These are phyloP conservation scores for Aspergillus amoenus DNA, from an alignment of 2,329 filamentous ascomycete species.

Conservation along the genomic window DNA sequence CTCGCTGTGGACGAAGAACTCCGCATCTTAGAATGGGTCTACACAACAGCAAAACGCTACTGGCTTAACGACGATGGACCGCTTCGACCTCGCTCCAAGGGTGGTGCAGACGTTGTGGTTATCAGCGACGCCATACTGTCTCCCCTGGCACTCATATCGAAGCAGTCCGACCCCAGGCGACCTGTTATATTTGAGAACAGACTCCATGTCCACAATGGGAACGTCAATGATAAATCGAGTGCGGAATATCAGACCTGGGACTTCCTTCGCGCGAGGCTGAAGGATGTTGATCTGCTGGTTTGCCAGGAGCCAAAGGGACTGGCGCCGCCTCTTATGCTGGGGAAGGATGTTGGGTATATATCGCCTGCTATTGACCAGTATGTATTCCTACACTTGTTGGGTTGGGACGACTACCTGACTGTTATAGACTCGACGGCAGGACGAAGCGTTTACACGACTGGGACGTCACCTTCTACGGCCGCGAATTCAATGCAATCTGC, in stretches of 20 bases:
- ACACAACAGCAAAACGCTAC: conserved; percentile 49
- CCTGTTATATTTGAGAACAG: not conserved
- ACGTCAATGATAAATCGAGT: conserved; percentile 44
- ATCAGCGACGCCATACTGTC: conserved; percentile 82
- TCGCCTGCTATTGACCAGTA: not conserved
- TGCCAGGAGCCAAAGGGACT: conserved; percentile 73
- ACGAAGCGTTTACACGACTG: conserved; percentile 69
- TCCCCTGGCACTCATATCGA: conserved; percentile 53
- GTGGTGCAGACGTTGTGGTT: conserved; percentile 72
- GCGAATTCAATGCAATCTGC: conserved; percentile 10
- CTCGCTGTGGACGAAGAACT: not conserved
- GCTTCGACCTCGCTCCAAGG: conserved; percentile 60
- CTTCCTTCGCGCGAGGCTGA: conserved; percentile 69
- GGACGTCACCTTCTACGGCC: conserved; percentile 25
- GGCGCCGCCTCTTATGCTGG: conserved; percentile 65
- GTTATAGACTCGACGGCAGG: conserved; percentile 42
- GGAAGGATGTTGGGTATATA: conserved; percentile 62
- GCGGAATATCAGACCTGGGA: conserved; percentile 71
- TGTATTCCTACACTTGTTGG: not conserved
- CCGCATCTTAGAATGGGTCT: not conserved
- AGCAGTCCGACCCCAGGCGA: not conserved
- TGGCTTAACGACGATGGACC: conserved; percentile 69
- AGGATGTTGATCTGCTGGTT: conserved; percentile 73
- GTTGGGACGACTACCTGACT: too few species aligned
- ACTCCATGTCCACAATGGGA: not conserved